Conservation (phyloP, 208 protist genomes). For the Crithidia fasciculata region DNA sequence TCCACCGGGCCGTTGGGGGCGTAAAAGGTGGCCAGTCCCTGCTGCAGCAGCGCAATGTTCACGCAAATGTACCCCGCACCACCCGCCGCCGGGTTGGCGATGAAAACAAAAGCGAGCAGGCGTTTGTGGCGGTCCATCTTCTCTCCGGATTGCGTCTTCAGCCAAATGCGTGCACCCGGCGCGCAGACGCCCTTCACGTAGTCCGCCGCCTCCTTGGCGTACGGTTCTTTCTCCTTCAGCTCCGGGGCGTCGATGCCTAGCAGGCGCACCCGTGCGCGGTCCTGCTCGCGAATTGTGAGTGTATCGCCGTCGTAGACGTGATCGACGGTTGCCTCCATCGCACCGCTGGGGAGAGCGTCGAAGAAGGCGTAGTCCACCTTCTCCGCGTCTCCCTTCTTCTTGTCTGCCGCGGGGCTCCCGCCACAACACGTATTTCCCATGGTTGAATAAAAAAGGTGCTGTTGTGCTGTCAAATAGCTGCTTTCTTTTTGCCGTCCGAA, state of each 20-base stretch:
- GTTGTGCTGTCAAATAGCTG: no score
- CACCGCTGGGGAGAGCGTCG: constrained; percentile 31
- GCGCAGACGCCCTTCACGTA: constrained; percentile 52
- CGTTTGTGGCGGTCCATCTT: constrained; percentile 48
- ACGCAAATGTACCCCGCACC: constrained; percentile 47
- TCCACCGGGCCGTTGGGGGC: constrained; percentile 25
- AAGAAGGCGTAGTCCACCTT: constrained; percentile 37
- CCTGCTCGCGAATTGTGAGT: constrained; percentile 48
- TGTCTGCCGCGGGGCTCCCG: background rate
- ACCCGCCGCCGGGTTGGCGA: constrained; percentile 26
- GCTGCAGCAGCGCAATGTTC: constrained; percentile 57
- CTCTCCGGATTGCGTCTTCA: constrained; percentile 21
- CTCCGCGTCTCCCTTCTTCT: constrained; percentile 2
- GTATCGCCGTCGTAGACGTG: constrained; percentile 78
- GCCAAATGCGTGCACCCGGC: constrained; percentile 30
- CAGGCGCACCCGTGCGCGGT: constrained; percentile 49
- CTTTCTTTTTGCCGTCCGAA: no score
- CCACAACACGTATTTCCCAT: constrained; percentile 31
- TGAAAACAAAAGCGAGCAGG: constrained; percentile 52
- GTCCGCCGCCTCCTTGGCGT: constrained; percentile 49
- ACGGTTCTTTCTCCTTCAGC: constrained; percentile 52
- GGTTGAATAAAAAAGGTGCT: background rate
- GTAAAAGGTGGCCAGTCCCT: constrained; percentile 55
- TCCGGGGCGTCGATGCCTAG: constrained; percentile 64
- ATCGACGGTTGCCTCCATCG: constrained; percentile 43